Base-by-base conservation (phyloP, 305 asterid species). In the Lippia alba region DNA sequence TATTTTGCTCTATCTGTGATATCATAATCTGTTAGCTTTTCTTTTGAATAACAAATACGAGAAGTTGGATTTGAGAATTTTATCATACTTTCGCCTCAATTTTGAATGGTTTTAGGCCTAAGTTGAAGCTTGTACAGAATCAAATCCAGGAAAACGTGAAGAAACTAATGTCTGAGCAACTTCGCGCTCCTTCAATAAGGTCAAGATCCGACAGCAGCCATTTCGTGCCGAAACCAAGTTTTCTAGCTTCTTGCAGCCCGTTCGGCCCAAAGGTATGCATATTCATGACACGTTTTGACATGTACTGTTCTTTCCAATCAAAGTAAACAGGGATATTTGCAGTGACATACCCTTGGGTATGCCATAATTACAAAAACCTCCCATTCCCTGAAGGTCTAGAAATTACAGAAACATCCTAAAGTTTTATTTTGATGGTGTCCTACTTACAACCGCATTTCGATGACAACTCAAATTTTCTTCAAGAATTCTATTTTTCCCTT, bases 131-230 rank as follows among this genome's bases (percentile, higher is more conserved):
- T 51, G 45, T 91, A 66, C 88, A 87, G 78, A 80, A 73, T 56
- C 89, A 84, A 81, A 89, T 90, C 74, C 92, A 87, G 81, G 97
- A 87, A 73, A 84, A 86, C 59, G 98, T 91, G 79, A 91, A 88
- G 93, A 87, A 81, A 60, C 55, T 90, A 78, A 91, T 90, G 97
- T 90, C 96, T 67, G 83, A 82, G 79, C 92, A 85, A 73, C 84
- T 94, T 69, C 81, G 65, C 55, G 16, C 49, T 71, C 91, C 96
- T 75, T 83, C 94, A 61, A 44, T 73, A 60, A 58, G 85, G 71
- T 72, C 78, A 14, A 75, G 74, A 39, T 40, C 74, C 34, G 67
- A 36, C 41, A 45, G 56, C 15, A 57, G 68, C 33, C 74, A 48
- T 12, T 16, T 59, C 64, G 65, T 63, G 55, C 20, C 82, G 32